Conservation (phyloP, 805 yeast species). For the Sugiyamaella floridensis region DNA sequence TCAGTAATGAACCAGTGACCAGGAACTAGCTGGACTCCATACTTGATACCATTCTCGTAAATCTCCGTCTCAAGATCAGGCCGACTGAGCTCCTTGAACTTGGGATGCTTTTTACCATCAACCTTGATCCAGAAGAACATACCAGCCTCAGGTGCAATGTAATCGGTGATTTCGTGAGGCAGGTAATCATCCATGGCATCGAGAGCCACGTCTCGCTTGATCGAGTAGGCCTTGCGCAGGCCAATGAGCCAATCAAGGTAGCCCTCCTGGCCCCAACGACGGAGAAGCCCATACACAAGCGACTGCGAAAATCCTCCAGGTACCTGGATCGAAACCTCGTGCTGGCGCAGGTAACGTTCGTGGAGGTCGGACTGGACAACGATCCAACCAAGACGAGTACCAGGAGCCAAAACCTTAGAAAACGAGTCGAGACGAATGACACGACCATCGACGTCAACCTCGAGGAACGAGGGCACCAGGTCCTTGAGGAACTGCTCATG, state of each 20-base stretch:
- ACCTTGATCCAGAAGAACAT: constrained; percentile 47
- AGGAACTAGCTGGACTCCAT: constrained; percentile 34
- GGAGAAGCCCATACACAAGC: constrained; percentile 59
- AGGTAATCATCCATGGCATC: constrained; percentile 60
- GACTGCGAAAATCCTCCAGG: constrained; percentile 79
- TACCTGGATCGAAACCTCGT: constrained; percentile 75
- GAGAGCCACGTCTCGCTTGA: constrained; percentile 80
- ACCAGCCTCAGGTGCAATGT: constrained; percentile 43
- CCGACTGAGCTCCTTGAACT: constrained; percentile 29
- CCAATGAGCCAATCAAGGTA: constrained; percentile 86
- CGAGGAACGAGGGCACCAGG: constrained; percentile 67
- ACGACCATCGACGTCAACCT: constrained; percentile 79
- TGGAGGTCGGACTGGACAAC: constrained; percentile 60
- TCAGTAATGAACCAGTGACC: constrained; percentile 36
- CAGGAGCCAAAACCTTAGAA: constrained; percentile 90
- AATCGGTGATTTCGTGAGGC: constrained; percentile 36
- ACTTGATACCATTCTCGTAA: constrained; percentile 29
- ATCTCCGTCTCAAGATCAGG: constrained; percentile 29
- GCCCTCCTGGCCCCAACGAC: constrained; percentile 86
- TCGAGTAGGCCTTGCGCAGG: constrained; percentile 64
- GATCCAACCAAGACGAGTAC: constrained; percentile 83
- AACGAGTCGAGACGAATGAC: constrained; percentile 84
- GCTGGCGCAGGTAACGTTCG: constrained; percentile 61
- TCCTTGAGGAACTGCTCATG: constrained; percentile 63
- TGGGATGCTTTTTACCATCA: constrained; percentile 48